These are phyloP conservation scores for Zopfia rhizophila DNA, from an alignment of 2,329 filamentous ascomycete species.

Conservation along the genomic window DNA sequence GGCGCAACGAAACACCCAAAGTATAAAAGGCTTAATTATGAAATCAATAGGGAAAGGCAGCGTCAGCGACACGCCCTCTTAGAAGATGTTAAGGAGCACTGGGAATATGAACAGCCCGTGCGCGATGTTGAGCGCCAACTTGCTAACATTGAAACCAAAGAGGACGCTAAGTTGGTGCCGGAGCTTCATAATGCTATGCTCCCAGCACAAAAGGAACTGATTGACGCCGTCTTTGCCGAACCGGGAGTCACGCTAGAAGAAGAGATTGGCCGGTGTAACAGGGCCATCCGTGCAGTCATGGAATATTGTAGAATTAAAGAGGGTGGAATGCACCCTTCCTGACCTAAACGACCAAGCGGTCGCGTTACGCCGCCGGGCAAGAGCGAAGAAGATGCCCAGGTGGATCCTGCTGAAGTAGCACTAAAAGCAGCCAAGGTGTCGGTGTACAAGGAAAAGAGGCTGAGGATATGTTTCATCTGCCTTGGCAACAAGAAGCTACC, in stretches of 20 bases:
- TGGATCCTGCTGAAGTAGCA: not conserved
- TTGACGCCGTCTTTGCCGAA: conserved; percentile 9
- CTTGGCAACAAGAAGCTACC: conserved; percentile 21
- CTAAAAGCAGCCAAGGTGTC: conserved; percentile 26
- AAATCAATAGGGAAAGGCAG: too few relatives aligned
- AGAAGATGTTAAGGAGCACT: too few relatives aligned
- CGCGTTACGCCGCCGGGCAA: not conserved
- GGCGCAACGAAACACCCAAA: too few relatives aligned
- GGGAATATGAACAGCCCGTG: too few relatives aligned
- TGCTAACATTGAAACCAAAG: too few relatives aligned
- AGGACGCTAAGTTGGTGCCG: too few relatives aligned
- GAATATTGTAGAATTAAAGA: conserved; percentile 16
- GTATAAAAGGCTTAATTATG: too few relatives aligned
- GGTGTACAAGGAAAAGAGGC: conserved; percentile 26
- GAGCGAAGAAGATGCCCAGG: not conserved
- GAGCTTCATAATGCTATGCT: conserved; percentile 1
- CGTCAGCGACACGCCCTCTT: too few relatives aligned
- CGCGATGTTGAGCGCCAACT: too few relatives aligned
- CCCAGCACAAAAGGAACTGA: conserved; percentile 1
- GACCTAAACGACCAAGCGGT: conserved; percentile 3
- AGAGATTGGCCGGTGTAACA: conserved; percentile 11
- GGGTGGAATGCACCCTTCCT: conserved; percentile 6
- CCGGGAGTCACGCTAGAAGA: conserved; percentile 12
- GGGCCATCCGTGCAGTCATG: conserved; percentile 6
- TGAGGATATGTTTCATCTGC: conserved; percentile 26